Base-by-base conservation (phyloP, 2,329 filamentous ascomycete species). In the Phaeoacremonium minimum region DNA sequence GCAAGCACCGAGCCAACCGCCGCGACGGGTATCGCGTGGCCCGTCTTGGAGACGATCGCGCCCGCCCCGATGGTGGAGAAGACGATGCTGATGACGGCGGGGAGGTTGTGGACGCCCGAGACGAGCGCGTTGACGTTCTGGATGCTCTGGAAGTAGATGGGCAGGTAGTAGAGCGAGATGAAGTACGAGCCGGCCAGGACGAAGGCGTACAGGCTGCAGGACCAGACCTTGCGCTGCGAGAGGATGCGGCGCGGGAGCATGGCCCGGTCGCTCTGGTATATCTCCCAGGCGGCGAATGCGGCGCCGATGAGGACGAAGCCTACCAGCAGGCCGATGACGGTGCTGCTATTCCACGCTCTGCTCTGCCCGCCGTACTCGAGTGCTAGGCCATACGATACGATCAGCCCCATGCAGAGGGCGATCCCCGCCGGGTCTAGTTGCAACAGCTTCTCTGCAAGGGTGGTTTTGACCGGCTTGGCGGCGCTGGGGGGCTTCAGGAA, bases 291-390 rank as follows among this genome's bases (percentile, higher is more conserved):
- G 12, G 64, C 38, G 46, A 75, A 76, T 3, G 42, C 48, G 20
- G 64, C 34, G 19, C 71, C 43, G 3, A 71, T 51, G 7, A 67
- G 43, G 2, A 40, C 48, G 15, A 60, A 61, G 4, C 69, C 45
- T 31, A 60, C 52, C 31, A 69, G 44, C 37, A 73, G 53, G 1
- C 57, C 61, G 16, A 75, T 63, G 30, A 75, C 58, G 7, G 56
- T 57, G 0, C 55, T 54, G 30, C 54, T 53, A 18, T 52, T 58
- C 71, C 35, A 37, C 0, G 35, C 29, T 12, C 64, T 62, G 9
- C 47, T 55, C 14, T 51, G 46, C 6, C 57, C 57, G 31, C 57
- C 57, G 53, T 50, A 60, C 37, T 57, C 43, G 3, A 57, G 42
- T 17, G 55, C 56, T 12, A 59, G 45, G 28, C 57, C 36, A 19